A percentile compares a stretch with the other conserved stretches of the same genome.
Conservation (phyloP, 2,329 filamentous ascomycete genomes). For the Penicillium nordicum region DNA sequence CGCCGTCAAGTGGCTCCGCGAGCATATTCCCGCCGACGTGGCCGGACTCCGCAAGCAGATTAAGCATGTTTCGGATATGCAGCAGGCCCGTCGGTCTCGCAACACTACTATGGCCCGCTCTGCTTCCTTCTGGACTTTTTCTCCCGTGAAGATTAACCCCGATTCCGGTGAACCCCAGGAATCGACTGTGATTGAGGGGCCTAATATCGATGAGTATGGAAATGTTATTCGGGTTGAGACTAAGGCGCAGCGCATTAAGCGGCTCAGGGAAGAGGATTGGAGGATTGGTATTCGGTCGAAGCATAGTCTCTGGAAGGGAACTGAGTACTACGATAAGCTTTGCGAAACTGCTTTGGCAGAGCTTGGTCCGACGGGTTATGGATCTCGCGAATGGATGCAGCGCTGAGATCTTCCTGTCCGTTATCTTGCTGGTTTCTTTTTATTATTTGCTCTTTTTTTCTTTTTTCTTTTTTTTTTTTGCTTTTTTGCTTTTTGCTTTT, state of each 20-base stretch:
- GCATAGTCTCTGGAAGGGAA: constrained; percentile 37
- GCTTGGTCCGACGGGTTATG: constrained; percentile 15
- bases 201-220: constrained; percentile 15
- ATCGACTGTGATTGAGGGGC: not conserved
- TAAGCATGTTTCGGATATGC: constrained; percentile 22
- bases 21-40: constrained; percentile 29
- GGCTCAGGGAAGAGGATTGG: constrained; percentile 38
- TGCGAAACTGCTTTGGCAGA: constrained; percentile 39
- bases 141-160: constrained; percentile 21
- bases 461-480: not conserved
- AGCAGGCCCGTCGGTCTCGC: constrained; percentile 24
- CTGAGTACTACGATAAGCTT: constrained; percentile 37
- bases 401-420: not conserved
- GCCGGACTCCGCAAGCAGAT: constrained; percentile 26
- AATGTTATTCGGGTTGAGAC: constrained; percentile 29
- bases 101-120: constrained; percentile 27
- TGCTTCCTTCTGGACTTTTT: constrained; percentile 42
- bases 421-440: not conserved
- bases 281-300: constrained; percentile 35
- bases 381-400: not conserved
- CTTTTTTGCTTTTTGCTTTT: not conserved
- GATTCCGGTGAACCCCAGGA: constrained; percentile 1
- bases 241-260: constrained; percentile 32
- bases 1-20: constrained; percentile 23
- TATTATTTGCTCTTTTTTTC: not conserved